Evolutionary conservation across 2,329 filamentous ascomycete species (phyloP), one percentile per base, ranked within the genome.

Genomic region (Fusarium austroafricanum): DNA sequence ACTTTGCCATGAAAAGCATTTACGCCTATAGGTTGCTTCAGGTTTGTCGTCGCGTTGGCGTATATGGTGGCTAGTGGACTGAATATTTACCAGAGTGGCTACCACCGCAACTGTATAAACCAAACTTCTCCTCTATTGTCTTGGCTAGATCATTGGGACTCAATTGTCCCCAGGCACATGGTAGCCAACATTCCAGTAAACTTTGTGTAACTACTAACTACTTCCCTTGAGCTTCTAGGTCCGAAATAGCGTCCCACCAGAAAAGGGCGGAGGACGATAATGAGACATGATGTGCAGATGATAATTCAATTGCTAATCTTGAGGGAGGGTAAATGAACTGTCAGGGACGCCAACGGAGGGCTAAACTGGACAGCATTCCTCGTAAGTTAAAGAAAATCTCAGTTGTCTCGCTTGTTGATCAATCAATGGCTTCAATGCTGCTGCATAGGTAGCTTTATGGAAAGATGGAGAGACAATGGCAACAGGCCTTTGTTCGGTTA

Each of bases 161-260:
- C 49, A 23, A 38, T 55, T 50, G 40, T 49, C 52, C 62, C 65
- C 61, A 43, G 28, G 26, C 55, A 45, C 44, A 33, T 37, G 52
- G 52, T 67, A 67, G 47, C 45, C 47, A 49, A 51, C 65, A 67
- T 68, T 67, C 66, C 66, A 68, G 47, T 38, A 54, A 50, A 45
- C 55, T 40, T 40, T 68, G 52, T 33, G 29, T 40, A 49, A 45
- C 31, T 33, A 33, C 65, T 46, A 21, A 21, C 17, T 66, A 49
- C 61, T 69, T 68, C 55, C 47, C 53, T 65, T 28, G 29, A 62
- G 65, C 56, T 62, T 69, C 65, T 69, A 43, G 52, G 20, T 33
- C 47, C 31, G n/a, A 33, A 11, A 58, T 42, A 50, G 47, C 49
- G 43, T 58, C 21, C 46, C 47, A 26, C 51, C 49, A 42, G 17